Conservation (phyloP, 2,329 filamentous ascomycete genomes). For the Aspergillus novoparasiticus region DNA sequence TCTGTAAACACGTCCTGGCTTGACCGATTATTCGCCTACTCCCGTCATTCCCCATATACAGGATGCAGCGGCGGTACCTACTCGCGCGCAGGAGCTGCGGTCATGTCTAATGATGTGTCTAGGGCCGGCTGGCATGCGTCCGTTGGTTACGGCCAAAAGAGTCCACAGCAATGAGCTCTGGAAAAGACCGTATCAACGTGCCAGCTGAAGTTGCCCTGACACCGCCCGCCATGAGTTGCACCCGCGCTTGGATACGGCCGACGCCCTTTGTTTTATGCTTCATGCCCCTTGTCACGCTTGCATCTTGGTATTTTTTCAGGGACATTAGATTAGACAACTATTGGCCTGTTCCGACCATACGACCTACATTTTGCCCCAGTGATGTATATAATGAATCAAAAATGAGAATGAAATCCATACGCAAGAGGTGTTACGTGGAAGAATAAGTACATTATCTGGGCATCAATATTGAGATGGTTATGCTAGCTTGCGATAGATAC, state of each 20-base stretch:
- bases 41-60: not conserved
- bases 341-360: not conserved
- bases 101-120: slow-evolving; percentile 10
- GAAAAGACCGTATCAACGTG: not conserved
- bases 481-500: too few species aligned
- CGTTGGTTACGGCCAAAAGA: not conserved
- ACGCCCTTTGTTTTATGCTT: slow-evolving; percentile 5
- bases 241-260: slow-evolving; percentile 4
- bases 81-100: not conserved
- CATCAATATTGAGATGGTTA: too few species aligned
- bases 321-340: not conserved
- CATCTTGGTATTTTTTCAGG: not conserved
- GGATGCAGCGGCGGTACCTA: not conserved
- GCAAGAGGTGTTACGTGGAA: not conserved
- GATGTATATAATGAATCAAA: slow-evolving; percentile 20
- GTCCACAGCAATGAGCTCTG: not conserved
- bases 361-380: not conserved
- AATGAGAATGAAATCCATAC: slow-evolving; percentile 1
- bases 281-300: slow-evolving; percentile 5
- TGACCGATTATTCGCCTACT: not conserved
- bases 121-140: not conserved
- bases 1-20: slow-evolving; percentile 23
- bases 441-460: not conserved
- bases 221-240: slow-evolving; percentile 1
- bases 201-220: not conserved